Percentiles rank a stretch among this genome's conserved stretches.
Conservation (phyloP, 495 filamentous ascomycete species). For the Penicillium longicatenatum region DNA sequence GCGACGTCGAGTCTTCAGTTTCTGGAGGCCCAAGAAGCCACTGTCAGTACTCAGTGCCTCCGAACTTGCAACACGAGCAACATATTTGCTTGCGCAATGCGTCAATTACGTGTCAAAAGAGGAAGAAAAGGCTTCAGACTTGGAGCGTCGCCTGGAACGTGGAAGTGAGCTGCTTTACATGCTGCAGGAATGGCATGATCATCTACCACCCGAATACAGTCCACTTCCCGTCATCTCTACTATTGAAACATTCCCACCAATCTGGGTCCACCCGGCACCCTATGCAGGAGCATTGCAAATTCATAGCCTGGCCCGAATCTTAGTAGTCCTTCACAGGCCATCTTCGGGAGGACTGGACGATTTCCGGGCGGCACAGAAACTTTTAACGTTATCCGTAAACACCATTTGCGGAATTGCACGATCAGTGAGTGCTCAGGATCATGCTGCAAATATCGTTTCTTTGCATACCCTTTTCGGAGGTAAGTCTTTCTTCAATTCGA, state of each 20-base stretch:
- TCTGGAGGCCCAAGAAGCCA: slow-evolving; percentile 20
- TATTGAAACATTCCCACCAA: slow-evolving; percentile 24
- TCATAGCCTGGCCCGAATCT: slow-evolving; percentile 30
- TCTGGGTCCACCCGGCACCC: slow-evolving; percentile 33
- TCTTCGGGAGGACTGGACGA: slow-evolving; percentile 28
- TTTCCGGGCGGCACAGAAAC: slow-evolving; percentile 26
- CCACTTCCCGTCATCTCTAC: slow-evolving; percentile 20
- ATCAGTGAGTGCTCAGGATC: slow-evolving; percentile 22
- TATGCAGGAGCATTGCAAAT: slow-evolving; percentile 32
- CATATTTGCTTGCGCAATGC: slow-evolving; percentile 20
- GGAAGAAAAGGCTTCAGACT: slow-evolving; percentile 15
- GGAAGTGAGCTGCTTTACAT: slow-evolving; percentile 23
- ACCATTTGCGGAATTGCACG: slow-evolving; percentile 31
- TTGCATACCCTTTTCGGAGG: slow-evolving; percentile 34
- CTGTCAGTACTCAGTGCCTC: slow-evolving; percentile 3
- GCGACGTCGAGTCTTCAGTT: slow-evolving; percentile 18
- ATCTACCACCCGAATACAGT: slow-evolving; percentile 25
- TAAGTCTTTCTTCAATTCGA: slow-evolving; percentile 6
- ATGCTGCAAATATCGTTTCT: slow-evolving; percentile 22
- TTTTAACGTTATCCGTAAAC: slow-evolving; percentile 18
- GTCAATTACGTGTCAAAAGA: slow-evolving; percentile 24
- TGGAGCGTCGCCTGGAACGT: slow-evolving; percentile 18
- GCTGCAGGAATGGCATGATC: slow-evolving; percentile 34
- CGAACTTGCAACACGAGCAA: slow-evolving; percentile 22
- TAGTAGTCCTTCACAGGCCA: slow-evolving; percentile 32